Base-by-base conservation (phyloP, 306 rosid genomes). In the Calophaca sinica region DNA sequence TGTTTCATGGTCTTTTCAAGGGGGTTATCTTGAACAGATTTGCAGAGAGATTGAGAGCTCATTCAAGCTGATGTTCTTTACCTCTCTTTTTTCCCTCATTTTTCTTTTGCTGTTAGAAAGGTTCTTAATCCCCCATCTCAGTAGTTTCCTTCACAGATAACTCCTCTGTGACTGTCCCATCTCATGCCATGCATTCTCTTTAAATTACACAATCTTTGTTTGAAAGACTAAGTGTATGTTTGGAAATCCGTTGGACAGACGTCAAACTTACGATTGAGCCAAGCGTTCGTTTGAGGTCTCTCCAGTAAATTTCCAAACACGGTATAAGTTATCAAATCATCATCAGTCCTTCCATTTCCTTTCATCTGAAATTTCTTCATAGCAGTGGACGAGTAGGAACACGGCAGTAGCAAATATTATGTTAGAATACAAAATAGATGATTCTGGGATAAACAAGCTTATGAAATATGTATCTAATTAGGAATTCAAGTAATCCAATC, bases 311-410 rank as follows among this genome's bases (percentile, higher is more conserved):
- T 26, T 54, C 12, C 26, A 6, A 20, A 54, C 35, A 54, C 60
- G 2, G 4, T 7, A 9, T 4, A 31, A 58, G 15, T 11, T 32
- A 58, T 48, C n/a, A 48, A 48, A 48, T 48, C 5, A 10, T 5
- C 41, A 31, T 31, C 15, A 10, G 3, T 14, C 63, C 9, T 58
- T 31, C 63, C 29, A 58, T 5, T 58, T 58, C 13, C 36, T 31
- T 46, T 60, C 58, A 44, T 72, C 44, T 72, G n/a, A 15, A 29
- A 72, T 57, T 72, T 20, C 53, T 55, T 12, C 8, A 12, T 41
- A 44, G 44, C 44, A 55, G 53, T 58, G 28, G 28, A 39, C 12
- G 6, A 49, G 2, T 58, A 10, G 7, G 3, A 45, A 13, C 26
- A 44, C 39, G 50, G 48, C 49, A 9, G 57, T 5, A 52, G 11